Percentiles rank a stretch among this genome's conserved stretches.
Conservation (phyloP, 2,329 filamentous ascomycete species). For the Paracamarosporium sp. region DNA sequence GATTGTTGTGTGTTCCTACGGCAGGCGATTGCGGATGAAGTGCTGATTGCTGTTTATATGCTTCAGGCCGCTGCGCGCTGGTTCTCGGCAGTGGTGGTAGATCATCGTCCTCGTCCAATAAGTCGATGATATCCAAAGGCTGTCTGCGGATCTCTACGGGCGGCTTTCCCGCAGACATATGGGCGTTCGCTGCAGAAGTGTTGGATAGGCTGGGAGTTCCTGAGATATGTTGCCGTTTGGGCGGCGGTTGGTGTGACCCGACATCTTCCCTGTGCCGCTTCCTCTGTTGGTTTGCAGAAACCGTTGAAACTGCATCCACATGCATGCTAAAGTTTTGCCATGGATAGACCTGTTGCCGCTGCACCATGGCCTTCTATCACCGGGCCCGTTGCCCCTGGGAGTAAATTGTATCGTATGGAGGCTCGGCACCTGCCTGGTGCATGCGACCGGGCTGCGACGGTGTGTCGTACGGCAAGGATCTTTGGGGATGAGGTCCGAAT, state of each 20-base stretch:
- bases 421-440: not conserved
- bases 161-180: not conserved
- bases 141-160: not conserved
- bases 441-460: not conserved
- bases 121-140: slow-evolving; percentile 3
- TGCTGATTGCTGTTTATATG: too few relatives aligned
- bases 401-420: too few relatives aligned
- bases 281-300: not conserved
- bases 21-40: not conserved
- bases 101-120: slow-evolving; percentile 8
- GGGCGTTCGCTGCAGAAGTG: too few relatives aligned
- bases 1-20: slow-evolving; percentile 19
- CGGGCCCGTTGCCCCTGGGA: not conserved
- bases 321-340: slow-evolving; percentile 8
- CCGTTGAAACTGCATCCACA: slow-evolving; percentile 3
- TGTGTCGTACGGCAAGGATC: not conserved
- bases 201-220: too few relatives aligned
- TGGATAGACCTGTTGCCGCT: slow-evolving; percentile 7
- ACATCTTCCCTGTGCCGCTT: slow-evolving; percentile 16
- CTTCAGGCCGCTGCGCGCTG: not conserved
- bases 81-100: not conserved
- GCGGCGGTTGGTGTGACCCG: not conserved
- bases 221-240: not conserved
- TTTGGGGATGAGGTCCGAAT: not conserved
- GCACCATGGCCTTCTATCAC: not conserved